phyloP scores from a whole-genome alignment of 495 filamentous ascomycete genomes.

The Penicilliopsis zonata region DNA sequence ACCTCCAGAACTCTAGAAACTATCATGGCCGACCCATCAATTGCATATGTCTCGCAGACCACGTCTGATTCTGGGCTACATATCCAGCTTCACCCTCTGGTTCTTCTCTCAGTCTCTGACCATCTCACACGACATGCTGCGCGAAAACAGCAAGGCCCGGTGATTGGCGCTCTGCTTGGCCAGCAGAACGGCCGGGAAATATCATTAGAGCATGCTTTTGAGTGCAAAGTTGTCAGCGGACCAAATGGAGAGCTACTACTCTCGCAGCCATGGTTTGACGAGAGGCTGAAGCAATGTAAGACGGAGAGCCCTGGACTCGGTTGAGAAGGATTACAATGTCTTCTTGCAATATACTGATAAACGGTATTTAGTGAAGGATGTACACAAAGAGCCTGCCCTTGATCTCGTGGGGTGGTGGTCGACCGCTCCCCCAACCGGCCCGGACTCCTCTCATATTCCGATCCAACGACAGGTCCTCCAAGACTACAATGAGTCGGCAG shows the following conservation, averaged over 20 bases:
- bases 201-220: constrained; percentile 86
- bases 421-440: constrained; percentile 62
- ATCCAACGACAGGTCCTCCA: constrained; percentile 67
- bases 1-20: no score
- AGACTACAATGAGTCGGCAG: constrained; percentile 69
- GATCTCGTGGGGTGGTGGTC: constrained; percentile 96
- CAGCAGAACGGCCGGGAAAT: constrained; percentile 84
- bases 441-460: constrained; percentile 49
- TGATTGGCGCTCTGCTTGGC: constrained; percentile 79
- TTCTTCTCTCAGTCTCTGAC: constrained; percentile 92
- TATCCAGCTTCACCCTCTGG: constrained; percentile 83
- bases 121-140: constrained; percentile 86
- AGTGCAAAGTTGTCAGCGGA: constrained; percentile 44
- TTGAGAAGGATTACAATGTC: no score
- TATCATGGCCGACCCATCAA: constrained; percentile 18
- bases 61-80: constrained; percentile 69
- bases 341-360: constrained; percentile 4
- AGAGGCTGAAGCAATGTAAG: constrained; percentile 76
- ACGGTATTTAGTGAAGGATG: constrained; percentile 57
- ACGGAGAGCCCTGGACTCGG: not conserved
- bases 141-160: constrained; percentile 57
- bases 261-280: constrained; percentile 60
- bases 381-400: constrained; percentile 69
- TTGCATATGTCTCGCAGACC: constrained; percentile 48
- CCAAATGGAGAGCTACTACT: constrained; percentile 40